These are phyloP conservation scores for Martiniozyma asiatica DNA, from an alignment of 1,139 yeast species.

Conservation along the genomic window DNA sequence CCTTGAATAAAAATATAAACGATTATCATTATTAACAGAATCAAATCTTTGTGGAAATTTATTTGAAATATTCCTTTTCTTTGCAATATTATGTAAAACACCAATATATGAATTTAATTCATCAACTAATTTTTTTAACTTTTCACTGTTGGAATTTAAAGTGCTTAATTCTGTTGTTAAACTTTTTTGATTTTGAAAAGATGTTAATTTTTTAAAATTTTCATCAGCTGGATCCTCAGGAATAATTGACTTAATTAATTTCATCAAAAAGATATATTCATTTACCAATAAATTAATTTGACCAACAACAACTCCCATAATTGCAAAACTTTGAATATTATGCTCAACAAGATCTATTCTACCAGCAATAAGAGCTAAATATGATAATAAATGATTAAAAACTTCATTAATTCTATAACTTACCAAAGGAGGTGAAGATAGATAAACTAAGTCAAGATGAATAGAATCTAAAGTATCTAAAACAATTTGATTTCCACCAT, in stretches of 20 bases:
- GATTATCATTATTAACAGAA: constrained; percentile 4
- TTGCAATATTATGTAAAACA: constrained; percentile 32
- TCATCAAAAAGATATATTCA: constrained; percentile 30
- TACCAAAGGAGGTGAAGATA: constrained; percentile 55
- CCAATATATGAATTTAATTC: constrained; percentile 57
- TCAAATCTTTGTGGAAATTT: constrained; percentile 6
- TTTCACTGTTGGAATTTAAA: constrained; percentile 14
- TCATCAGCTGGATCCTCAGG: background rate
- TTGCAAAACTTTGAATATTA: constrained; percentile 56
- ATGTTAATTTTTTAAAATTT: background rate
- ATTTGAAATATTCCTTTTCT: constrained; percentile 12
- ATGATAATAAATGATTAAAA: constrained; percentile 54
- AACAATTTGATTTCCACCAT: constrained; percentile 1
- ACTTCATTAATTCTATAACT: constrained; percentile 64
- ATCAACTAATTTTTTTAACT: constrained; percentile 41
- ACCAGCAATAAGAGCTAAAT: constrained; percentile 62
- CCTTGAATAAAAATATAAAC: constrained; percentile 40
- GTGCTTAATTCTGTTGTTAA: constrained; percentile 13
- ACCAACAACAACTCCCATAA: constrained; percentile 52
- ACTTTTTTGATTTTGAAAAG: constrained; percentile 1
- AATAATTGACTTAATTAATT: constrained; percentile 27
- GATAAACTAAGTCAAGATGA: constrained; percentile 17
- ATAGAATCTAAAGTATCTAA: constrained; percentile 6
- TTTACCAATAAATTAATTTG: constrained; percentile 53
- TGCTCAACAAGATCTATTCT: constrained; percentile 66